These are phyloP conservation scores for Hylodesmum podocarpum DNA, from an alignment of 306 rosid species.

Conservation along the genomic window DNA sequence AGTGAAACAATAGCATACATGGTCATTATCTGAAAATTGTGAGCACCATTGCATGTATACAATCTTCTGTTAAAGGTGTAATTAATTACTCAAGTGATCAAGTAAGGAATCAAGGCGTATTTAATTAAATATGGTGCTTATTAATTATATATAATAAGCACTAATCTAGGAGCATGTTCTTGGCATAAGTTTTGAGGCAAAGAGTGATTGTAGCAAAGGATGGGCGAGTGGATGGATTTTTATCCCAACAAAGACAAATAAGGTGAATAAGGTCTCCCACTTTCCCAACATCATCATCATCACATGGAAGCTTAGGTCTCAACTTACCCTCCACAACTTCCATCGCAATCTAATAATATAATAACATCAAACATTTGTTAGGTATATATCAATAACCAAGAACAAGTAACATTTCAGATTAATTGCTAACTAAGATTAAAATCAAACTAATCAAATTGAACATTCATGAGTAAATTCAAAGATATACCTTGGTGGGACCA, in stretches of 20 bases:
- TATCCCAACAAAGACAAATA: constrained; percentile 51
- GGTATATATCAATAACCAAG: neutral
- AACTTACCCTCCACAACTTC: constrained; percentile 64
- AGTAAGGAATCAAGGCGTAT: neutral
- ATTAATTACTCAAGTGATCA: neutral
- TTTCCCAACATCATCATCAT: constrained; percentile 21
- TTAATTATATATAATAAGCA: neutral
- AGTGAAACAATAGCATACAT: too few relatives aligned
- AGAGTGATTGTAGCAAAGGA: constrained; percentile 49
- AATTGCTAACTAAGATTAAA: neutral
- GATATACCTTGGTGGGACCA: constrained; percentile 61
- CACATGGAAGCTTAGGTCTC: constrained; percentile 49
- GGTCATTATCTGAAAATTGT: neutral
- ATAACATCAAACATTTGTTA: neutral
- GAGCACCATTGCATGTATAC: neutral
- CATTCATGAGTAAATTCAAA: neutral
- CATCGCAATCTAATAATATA: constrained; percentile 56
- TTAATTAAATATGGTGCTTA: too few relatives aligned
- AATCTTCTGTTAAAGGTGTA: neutral
- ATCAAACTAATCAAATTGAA: neutral
- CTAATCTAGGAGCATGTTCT: neutral
- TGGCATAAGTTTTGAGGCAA: constrained; percentile 26
- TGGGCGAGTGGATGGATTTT: constrained; percentile 49
- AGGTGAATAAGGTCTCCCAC: constrained; percentile 43
- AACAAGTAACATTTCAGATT: neutral